Evolutionary conservation across 2,329 filamentous ascomycete species (phyloP).

Genomic region (Monosporascus ibericus): DNA sequence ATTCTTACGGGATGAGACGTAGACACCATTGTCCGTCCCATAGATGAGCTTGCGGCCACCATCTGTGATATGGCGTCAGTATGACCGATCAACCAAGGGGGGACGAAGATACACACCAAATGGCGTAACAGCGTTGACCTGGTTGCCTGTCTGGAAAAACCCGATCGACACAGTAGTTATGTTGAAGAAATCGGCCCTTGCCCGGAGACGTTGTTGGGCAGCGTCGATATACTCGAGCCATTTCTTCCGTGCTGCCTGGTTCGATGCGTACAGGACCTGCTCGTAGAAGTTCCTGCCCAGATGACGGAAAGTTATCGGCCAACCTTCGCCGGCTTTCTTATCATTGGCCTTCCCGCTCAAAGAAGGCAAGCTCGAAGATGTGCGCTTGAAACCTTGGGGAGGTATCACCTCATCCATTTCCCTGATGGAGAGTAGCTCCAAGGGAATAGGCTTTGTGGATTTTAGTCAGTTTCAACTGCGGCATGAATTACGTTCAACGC

Average conservation of each 20-base stretch:
- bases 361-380: constrained; percentile 69
- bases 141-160: constrained; percentile 62
- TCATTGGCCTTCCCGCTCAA: constrained; percentile 40
- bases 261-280: constrained; percentile 79
- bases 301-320: constrained; percentile 93
- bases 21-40: constrained; percentile 91
- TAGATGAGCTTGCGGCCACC: constrained; percentile 91
- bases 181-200: constrained; percentile 88
- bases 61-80: constrained; percentile 47
- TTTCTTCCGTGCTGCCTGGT: constrained; percentile 81
- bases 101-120: constrained; percentile 58
- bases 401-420: constrained; percentile 98
- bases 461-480: constrained; percentile 4
- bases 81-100: not conserved
- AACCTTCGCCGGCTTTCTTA: constrained; percentile 66
- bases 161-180: constrained; percentile 53
- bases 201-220: constrained; percentile 80
- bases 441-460: constrained; percentile 66
- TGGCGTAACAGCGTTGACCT: constrained; percentile 91
- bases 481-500: not conserved
- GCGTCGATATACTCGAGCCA: constrained; percentile 95
- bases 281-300: constrained; percentile 95
- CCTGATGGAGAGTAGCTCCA: constrained; percentile 86
- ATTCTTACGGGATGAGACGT: constrained; percentile 82
- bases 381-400: constrained; percentile 72